Base-by-base conservation (phyloP, 768 basidiomycete species). In the Tremella yokohamensis region DNA sequence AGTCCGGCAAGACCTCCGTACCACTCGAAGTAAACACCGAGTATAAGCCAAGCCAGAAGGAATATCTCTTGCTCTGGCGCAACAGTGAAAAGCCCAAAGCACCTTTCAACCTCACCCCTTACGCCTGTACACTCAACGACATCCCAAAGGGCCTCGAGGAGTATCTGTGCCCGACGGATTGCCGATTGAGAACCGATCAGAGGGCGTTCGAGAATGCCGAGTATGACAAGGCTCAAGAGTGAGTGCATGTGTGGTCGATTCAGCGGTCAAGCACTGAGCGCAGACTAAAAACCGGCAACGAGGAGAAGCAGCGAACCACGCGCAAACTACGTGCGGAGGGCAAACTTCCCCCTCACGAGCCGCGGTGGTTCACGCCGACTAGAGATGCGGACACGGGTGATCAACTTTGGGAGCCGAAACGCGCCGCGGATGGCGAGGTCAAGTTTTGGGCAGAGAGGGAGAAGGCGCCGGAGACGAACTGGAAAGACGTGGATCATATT, bases 81-180 rank as follows among this genome's bases (percentile, higher is more conserved):
- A 98, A 97, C 77, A 90, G 90, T 19, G 84, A 85, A 56, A 96
- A 96, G 71, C 79, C 72, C 1, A 82, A 81, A 0, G 85, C 87
- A 11, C 94, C 93, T 0, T 98, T 97, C 81, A 96, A 96, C 76
- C 83, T 98, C 19, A 94, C 93, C 0, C 93, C 92, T 0, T 98
- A 87, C 73, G 92, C 94, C 1, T 84, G 96, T 61, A 90, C 90
- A 0, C 79, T 96, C 59, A 98, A 98, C 70, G 85, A 94, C 71
- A 88, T 88, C 58, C 90, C 90, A 0, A 77, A 79, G 38, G 83
- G 85, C 9, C 78, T 97, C 12, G 80, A 80, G 57, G 84, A 85
- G 3, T 89, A 83, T 73, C 64, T 98, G 1, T 85, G 86, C 25
- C 89, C 90, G 1, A 97, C 93, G 2, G 93, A 98, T 76, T 97